Evolutionary conservation across 495 filamentous ascomycete species (phyloP).

Genomic region (Aspergillus mulundensis): DNA sequence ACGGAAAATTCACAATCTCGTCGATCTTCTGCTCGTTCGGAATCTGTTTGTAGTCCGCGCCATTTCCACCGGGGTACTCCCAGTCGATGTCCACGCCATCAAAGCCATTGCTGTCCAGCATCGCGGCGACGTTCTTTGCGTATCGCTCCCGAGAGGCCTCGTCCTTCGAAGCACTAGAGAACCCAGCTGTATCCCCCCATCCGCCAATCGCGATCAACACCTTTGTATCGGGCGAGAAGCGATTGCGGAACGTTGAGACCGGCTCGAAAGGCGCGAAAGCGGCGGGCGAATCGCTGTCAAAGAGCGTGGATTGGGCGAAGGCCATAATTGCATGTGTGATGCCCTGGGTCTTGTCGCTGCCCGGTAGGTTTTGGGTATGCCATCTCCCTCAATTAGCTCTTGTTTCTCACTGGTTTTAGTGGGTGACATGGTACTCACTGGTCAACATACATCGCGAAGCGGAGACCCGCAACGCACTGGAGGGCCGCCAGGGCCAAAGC

Average conservation of each 20-base stretch:
- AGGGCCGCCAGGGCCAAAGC: slow-evolving; percentile 32
- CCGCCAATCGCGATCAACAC: slow-evolving; percentile 70
- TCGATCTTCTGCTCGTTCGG: slow-evolving; percentile 58
- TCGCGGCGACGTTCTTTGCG: slow-evolving; percentile 59
- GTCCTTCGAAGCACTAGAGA: slow-evolving; percentile 53
- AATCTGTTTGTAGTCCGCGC: slow-evolving; percentile 65
- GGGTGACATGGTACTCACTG: slow-evolving; percentile 24
- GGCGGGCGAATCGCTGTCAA: slow-evolving; percentile 49
- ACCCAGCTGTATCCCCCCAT: slow-evolving; percentile 66
- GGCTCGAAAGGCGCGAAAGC: slow-evolving; percentile 58
- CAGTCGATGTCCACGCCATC: slow-evolving; percentile 74
- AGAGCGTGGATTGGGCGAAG: slow-evolving; percentile 58
- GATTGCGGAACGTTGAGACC: slow-evolving; percentile 50
- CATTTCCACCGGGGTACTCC: slow-evolving; percentile 80
- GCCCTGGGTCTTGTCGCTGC: slow-evolving; percentile 22
- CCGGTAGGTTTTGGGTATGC: slow-evolving; percentile 28
- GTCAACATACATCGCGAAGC: slow-evolving; percentile 42
- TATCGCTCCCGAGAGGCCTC: slow-evolving; percentile 51
- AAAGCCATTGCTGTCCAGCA: slow-evolving; percentile 59
- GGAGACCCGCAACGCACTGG: slow-evolving; percentile 25
- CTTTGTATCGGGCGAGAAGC: slow-evolving; percentile 56
- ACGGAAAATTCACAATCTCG: slow-evolving; percentile 63
- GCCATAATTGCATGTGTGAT: slow-evolving; percentile 61
- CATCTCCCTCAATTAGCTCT: slow-evolving; percentile 21
- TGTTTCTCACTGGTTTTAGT: neutral